phyloP scores from a whole-genome alignment of 2,329 filamentous ascomycete species.

The Microsporum ferrugineum region DNA sequence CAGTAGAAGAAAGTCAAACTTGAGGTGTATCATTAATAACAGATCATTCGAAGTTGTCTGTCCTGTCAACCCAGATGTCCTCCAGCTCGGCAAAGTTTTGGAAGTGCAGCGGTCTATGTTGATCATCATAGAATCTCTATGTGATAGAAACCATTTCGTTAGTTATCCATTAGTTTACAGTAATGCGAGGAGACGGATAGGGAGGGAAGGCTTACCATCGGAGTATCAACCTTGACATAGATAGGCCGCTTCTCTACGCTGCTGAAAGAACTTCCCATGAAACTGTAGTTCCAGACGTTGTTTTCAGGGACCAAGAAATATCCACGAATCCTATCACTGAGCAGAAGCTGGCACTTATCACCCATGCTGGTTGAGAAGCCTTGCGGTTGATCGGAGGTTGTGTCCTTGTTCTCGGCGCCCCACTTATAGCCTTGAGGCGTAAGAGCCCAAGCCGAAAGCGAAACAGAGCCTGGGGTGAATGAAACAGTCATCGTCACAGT shows the following conservation, averaged over 20 bases:
- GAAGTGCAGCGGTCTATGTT: conserved; percentile 90
- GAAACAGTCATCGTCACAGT: conserved; percentile 91
- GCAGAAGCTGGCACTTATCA: conserved; percentile 84
- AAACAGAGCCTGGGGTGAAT: conserved; percentile 94
- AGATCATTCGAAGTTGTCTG: conserved; percentile 77
- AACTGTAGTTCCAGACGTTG: conserved; percentile 92
- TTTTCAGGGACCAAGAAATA: conserved; percentile 94
- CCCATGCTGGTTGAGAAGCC: conserved; percentile 89
- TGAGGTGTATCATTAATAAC: neutral
- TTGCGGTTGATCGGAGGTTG: conserved; percentile 80
- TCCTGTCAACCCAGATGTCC: conserved; percentile 88
- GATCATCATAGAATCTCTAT: conserved; percentile 72
- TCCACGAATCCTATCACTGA: conserved; percentile 86
- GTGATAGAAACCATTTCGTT: conserved; percentile 6
- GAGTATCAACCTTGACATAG: conserved; percentile 88
- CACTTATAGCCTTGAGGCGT: conserved; percentile 90
- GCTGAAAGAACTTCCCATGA: conserved; percentile 84
- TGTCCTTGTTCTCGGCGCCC: conserved; percentile 92
- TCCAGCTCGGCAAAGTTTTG: conserved; percentile 95
- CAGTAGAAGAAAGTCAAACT: neutral
- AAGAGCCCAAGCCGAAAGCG: conserved; percentile 82
- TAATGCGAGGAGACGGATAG: neutral
- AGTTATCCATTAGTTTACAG: neutral
- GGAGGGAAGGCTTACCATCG: conserved; percentile 34
- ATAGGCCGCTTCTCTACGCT: conserved; percentile 82